Evolutionary conservation across 2,329 filamentous ascomycete genomes (phyloP), one percentile per base, ranked within the genome.

Genomic region (Fusarium neocosmosporiellum): DNA sequence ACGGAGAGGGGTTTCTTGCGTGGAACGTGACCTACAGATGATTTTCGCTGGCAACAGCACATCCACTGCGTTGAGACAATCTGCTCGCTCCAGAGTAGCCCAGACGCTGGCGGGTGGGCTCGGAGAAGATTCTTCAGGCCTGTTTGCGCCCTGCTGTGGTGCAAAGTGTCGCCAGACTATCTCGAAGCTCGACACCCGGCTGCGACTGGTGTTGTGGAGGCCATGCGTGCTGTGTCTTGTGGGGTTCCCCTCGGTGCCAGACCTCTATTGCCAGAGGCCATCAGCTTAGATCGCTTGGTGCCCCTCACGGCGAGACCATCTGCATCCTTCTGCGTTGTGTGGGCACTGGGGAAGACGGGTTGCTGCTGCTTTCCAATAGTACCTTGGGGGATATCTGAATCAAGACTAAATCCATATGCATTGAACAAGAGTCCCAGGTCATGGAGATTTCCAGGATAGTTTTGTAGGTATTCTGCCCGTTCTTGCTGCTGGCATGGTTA

Each of bases 261-360:
- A 69, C 86, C 88, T n/a, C n/a, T n/a, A n/a, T n/a, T 72, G 86
- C 85, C 0, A 88, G 88, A 67, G 86, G 86, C 5, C 86, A 88
- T 74, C 86, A 87, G 75, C 81, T 88, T 0, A 86, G 87, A 0
- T 88, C 88, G 0, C 77, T 88, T 7, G 88, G 88, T 0, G 88
- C 91, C 4, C 85, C 86, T 0, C 89, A 91, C 74, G 89, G 89
- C 14, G 88, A 90, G 78, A 91, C 88, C 0, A 71, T 65, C 14
- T 71, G 70, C n/a, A 71, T 72, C 16, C 31, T 91, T 86, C 75
- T 85, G n/a, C n/a, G n/a, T n/a, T n/a, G n/a, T n/a, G n/a, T n/a
- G n/a, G n/a, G n/a, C n/a, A n/a, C n/a, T n/a, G n/a, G n/a, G n/a
- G n/a, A n/a, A n/a, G n/a, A n/a, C n/a, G n/a, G n/a, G n/a, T n/a